Conservation (phyloP, 2,329 filamentous ascomycete genomes). For the Scedosporium dehoogii region DNA sequence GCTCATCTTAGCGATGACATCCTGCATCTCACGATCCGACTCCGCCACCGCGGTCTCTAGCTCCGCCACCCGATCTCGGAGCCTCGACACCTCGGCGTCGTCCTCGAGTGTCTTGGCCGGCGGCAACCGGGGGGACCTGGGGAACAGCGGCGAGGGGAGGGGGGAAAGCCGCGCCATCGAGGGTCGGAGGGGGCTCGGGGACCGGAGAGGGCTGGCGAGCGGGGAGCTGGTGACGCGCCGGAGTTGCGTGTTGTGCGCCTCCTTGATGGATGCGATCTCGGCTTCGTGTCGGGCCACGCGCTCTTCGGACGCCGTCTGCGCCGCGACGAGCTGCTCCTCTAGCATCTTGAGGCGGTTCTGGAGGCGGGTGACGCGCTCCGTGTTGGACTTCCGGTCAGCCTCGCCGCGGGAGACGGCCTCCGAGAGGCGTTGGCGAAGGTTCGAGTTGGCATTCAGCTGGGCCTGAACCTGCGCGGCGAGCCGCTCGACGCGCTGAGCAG, state of each 20-base stretch:
- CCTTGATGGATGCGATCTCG: slow-evolving; percentile 65
- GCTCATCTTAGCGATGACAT: slow-evolving; percentile 73
- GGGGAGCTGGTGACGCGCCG: slow-evolving; percentile 54
- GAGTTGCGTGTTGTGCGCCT: slow-evolving; percentile 68
- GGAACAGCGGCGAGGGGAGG: slow-evolving; percentile 22
- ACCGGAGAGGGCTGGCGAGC: slow-evolving; percentile 13
- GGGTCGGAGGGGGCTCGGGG: slow-evolving; percentile 13
- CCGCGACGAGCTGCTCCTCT: slow-evolving; percentile 73
- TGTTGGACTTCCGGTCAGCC: slow-evolving; percentile 69
- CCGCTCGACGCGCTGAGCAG: slow-evolving; percentile 68
- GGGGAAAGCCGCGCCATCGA: slow-evolving; percentile 20
- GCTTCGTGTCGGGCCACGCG: slow-evolving; percentile 77
- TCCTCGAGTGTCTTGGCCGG: slow-evolving; percentile 60
- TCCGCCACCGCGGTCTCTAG: slow-evolving; percentile 61
- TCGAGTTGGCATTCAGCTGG: slow-evolving; percentile 69
- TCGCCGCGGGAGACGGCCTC: slow-evolving; percentile 78
- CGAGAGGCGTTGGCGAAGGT: slow-evolving; percentile 65
- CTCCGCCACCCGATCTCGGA: slow-evolving; percentile 72
- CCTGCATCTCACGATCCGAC: slow-evolving; percentile 67
- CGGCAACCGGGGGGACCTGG: slow-evolving; percentile 28
- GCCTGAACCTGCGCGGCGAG: slow-evolving; percentile 69
- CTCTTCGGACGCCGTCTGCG: slow-evolving; percentile 81
- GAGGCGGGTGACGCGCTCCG: slow-evolving; percentile 71
- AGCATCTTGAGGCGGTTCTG: slow-evolving; percentile 71
- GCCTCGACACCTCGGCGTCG: slow-evolving; percentile 61